These are phyloP conservation scores for Prunus yedoensis DNA, from an alignment of 331 rosid genomes.

Conservation along the genomic window DNA sequence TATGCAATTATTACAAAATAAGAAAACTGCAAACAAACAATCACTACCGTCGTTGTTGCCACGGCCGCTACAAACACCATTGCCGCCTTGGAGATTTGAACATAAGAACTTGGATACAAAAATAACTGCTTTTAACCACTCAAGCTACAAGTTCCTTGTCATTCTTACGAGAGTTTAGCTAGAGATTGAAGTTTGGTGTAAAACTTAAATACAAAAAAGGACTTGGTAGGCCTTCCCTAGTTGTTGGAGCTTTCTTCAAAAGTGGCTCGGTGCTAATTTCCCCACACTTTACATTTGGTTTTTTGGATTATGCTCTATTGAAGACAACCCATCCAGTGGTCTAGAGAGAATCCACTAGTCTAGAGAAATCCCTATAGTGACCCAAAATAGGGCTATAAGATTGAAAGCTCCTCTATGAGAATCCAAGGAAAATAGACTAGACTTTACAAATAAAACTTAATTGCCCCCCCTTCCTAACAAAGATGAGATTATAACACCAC, in stretches of 20 bases:
- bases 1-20: too few species aligned
- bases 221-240: constrained; percentile 10
- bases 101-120: too few species aligned
- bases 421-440: constrained; percentile 44
- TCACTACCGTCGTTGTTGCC: too few species aligned
- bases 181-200: neutral
- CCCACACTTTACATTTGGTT: neutral
- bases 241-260: constrained; percentile 38
- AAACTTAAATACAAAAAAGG: neutral
- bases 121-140: too few species aligned
- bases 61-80: neutral
- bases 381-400: constrained; percentile 36
- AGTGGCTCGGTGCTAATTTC: constrained; percentile 21
- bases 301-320: constrained; percentile 7
- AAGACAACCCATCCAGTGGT: constrained; percentile 29
- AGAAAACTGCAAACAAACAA: too few species aligned
- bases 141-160: too few species aligned
- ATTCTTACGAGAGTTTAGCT: too few species aligned
- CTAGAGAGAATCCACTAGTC: constrained; percentile 28
- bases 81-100: too few species aligned
- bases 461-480: neutral
- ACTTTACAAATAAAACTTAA: neutral
- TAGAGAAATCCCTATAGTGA: constrained; percentile 31
- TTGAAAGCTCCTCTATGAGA: constrained; percentile 35
- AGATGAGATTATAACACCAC: constrained; percentile 8